phyloP scores from a whole-genome alignment of 768 basidiomycete genomes.

The Psilocybe subaeruginosa region DNA sequence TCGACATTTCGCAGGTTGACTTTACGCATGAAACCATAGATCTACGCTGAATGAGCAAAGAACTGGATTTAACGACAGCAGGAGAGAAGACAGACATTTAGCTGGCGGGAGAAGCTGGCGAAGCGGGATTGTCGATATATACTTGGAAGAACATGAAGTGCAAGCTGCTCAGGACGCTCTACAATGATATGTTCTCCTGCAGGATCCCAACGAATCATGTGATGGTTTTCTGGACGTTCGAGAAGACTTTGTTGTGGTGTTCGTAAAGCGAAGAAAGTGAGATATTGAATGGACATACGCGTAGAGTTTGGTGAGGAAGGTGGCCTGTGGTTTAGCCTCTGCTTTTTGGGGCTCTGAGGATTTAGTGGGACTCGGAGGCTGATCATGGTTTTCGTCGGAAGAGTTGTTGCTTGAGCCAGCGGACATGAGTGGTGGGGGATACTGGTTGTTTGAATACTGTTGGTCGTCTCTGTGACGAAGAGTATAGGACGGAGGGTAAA shows the following conservation, averaged over 20 bases:
- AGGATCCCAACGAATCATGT: conserved; percentile 97
- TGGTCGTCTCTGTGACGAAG: conserved; percentile 15
- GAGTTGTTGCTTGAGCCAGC: conserved; percentile 25
- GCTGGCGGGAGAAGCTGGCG: conserved; percentile 95
- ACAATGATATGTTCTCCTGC: conserved; percentile 95
- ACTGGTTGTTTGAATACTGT: conserved; percentile 27
- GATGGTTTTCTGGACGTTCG: conserved; percentile 90
- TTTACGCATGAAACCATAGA: conserved; percentile 99
- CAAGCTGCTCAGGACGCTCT: conserved; percentile 90
- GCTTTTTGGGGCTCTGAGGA: conserved; percentile 57
- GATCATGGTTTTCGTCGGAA: conserved; percentile 36
- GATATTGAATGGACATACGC: conserved; percentile 59
- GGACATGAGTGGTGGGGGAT: conserved; percentile 38
- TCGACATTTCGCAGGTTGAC: conserved; percentile 95
- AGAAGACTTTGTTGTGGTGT: conserved; percentile 58
- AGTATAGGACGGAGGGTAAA: conserved; percentile 52
- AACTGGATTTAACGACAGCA: conserved; percentile 10
- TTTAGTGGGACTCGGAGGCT: conserved; percentile 49
- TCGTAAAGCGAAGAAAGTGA: conserved; percentile 12
- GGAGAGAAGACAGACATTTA: conserved; percentile 72
- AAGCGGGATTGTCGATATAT: conserved; percentile 97
- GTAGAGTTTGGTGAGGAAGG: conserved; percentile 97
- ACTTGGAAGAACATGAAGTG: conserved; percentile 89
- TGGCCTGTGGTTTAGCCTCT: conserved; percentile 85
- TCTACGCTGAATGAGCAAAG: conserved; percentile 46